Base-by-base conservation (phyloP, 306 rosid genomes). In the Elaeagnus macrophylla region DNA sequence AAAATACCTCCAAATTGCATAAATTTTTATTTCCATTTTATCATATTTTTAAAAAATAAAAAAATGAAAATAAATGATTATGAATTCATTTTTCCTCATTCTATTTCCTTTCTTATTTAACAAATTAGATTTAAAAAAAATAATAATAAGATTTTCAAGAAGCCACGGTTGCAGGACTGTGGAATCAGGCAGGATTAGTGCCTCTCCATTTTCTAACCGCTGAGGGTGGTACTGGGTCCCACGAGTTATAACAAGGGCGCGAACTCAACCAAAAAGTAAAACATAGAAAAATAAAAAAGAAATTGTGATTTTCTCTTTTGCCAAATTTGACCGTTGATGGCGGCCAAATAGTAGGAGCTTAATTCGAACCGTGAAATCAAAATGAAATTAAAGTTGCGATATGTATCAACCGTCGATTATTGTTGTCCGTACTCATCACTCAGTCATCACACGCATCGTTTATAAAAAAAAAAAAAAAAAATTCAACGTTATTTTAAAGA, bases 281-380 rank as follows among this genome's bases (percentile, higher is more conserved):
- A 76, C 59, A 41, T 51, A 19, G 7, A 39, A 5, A 48, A 0
- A 48, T 1, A 3, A 17, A 54, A 38, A 20, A 6, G 12, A 3
- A 19, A 54, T 6, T 67, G 17, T 5, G 0, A n/a, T 15, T 44
- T 14, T 19, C 35, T 37, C 32, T 18, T 19, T 59, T 46, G 8
- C 14, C 0, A 19, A 57, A 19, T 51, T 55, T 53, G 72, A 78
- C 84, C 94, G 86, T 67, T 61, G 69, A 83, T 83, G 65, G 73
- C 77, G 86, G 88, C 67, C 53, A 38, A 65, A 68, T 37, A 59
- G 68, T 7, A n/a, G 12, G 45, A 46, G 54, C 14, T 10, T 37
- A 53, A 53, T 63, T 7, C 51, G 6, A 20, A 50, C 81, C 80
- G 74, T 68, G 15, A 0, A 87, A 86, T 78, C 15, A 10, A 10